A percentile compares a stretch with the other conserved stretches of the same genome.
phyloP scores from a whole-genome alignment of 495 filamentous ascomycete genomes.

The Trichoderma gamsii region DNA sequence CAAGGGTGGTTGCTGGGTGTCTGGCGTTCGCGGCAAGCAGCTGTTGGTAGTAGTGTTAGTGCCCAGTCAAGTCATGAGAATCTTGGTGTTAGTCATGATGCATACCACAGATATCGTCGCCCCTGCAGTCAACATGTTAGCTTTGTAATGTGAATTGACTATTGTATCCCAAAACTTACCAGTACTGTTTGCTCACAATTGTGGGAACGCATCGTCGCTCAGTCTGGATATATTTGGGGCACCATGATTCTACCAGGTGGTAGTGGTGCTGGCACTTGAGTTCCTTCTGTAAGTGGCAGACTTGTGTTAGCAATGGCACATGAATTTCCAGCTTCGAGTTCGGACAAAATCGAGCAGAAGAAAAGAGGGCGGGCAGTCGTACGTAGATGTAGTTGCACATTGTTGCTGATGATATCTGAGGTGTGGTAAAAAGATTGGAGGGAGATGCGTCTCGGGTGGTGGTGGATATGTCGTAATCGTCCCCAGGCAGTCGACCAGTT shows the following conservation, averaged over 20 bases:
- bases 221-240: constrained; percentile 16
- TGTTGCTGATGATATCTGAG: neutral
- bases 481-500: neutral
- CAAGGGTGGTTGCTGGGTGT: constrained; percentile 11
- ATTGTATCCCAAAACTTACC: neutral
- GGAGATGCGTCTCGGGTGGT: no score
- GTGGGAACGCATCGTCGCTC: constrained; percentile 13
- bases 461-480: no score
- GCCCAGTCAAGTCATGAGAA: neutral
- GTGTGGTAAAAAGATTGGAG: neutral
- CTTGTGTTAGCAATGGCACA: constrained; percentile 3
- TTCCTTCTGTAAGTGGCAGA: constrained; percentile 9
- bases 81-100: neutral
- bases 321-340: neutral
- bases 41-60: constrained; percentile 10
- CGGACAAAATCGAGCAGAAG: neutral
- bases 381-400: constrained; percentile 18
- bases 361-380: neutral
- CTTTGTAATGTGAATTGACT: neutral
- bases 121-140: constrained; percentile 2
- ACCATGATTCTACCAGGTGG: constrained; percentile 16
- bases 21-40: constrained; percentile 15
- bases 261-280: constrained; percentile 17
- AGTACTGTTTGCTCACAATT: constrained; percentile 17
- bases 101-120: constrained; percentile 17